Evolutionary conservation across 768 basidiomycete species (phyloP).

Genomic region (Lactarius akahatsu): DNA sequence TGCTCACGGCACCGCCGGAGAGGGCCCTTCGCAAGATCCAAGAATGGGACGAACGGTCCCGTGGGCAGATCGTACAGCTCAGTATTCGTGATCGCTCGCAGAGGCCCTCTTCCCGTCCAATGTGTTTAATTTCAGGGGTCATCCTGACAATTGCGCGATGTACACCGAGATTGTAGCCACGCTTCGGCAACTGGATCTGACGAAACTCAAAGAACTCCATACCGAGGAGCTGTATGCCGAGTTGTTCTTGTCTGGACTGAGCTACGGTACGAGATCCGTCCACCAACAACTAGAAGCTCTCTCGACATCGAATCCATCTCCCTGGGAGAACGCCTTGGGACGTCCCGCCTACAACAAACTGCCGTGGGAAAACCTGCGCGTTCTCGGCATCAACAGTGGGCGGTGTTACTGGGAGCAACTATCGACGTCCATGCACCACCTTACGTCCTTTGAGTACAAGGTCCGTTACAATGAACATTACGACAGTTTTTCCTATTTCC

Average conservation of each 20-base stretch:
- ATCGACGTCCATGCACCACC: not conserved
- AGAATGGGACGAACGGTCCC: slow-evolving; percentile 60
- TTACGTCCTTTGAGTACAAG: slow-evolving; percentile 28
- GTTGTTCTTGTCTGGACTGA: slow-evolving; percentile 1
- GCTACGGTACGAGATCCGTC: not conserved
- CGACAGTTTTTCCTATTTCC: slow-evolving; percentile 9
- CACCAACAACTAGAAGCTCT: slow-evolving; percentile 8
- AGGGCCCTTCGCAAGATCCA: slow-evolving; percentile 52
- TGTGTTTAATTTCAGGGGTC: not conserved
- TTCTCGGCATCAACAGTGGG: slow-evolving; percentile 5
- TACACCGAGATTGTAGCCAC: slow-evolving; percentile 8
- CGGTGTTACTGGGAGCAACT: slow-evolving; percentile 4
- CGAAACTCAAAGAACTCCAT: slow-evolving; percentile 8
- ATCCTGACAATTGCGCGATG: slow-evolving; percentile 20
- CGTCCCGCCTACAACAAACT: not conserved
- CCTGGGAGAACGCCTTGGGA: not conserved
- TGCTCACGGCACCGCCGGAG: slow-evolving; percentile 42
- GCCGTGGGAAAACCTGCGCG: slow-evolving; percentile 13
- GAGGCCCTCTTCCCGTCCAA: slow-evolving; percentile 31
- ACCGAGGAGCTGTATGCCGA: slow-evolving; percentile 5
- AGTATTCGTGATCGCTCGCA: slow-evolving; percentile 10
- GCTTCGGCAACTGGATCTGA: slow-evolving; percentile 13
- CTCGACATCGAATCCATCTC: not conserved
- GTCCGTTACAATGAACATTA: not conserved
- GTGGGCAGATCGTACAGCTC: slow-evolving; percentile 42